These are phyloP conservation scores for Pleoardoris graminearum DNA, from an alignment of 2,329 filamentous ascomycete species.

Conservation along the genomic window DNA sequence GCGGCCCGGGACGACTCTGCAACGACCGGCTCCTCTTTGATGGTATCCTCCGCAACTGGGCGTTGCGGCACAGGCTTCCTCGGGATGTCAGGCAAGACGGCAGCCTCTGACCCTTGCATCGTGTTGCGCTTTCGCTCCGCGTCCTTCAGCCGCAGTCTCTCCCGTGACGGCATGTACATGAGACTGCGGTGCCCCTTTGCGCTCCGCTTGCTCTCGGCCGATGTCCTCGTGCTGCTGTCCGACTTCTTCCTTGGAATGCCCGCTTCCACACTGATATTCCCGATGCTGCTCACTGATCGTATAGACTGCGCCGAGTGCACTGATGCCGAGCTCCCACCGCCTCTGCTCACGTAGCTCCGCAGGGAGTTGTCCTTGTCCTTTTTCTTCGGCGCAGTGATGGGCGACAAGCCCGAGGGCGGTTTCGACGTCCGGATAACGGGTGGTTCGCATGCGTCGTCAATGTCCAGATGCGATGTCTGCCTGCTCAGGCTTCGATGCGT, in stretches of 20 bases:
- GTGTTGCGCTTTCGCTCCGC: conserved; percentile 62
- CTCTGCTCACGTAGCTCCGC: conserved; percentile 61
- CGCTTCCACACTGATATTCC: conserved; percentile 48
- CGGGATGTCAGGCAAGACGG: conserved; percentile 31
- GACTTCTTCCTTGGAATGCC: conserved; percentile 31
- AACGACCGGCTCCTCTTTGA: conserved; percentile 42
- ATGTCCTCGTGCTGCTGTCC: conserved; percentile 37
- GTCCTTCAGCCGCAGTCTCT: conserved; percentile 66
- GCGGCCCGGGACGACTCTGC: conserved; percentile 34
- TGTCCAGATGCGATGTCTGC: conserved; percentile 50
- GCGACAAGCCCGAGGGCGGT: conserved; percentile 74
- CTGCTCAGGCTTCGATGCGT: conserved; percentile 59
- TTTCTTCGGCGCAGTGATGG: conserved; percentile 64
- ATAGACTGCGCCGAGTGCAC: conserved; percentile 41
- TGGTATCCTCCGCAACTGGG: conserved; percentile 41
- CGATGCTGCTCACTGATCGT: conserved; percentile 43
- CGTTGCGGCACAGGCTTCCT: conserved; percentile 30
- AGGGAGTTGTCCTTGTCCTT: conserved; percentile 52
- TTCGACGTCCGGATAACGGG: conserved; percentile 82
- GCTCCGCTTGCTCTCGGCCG: conserved; percentile 42
- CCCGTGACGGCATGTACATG: conserved; percentile 75
- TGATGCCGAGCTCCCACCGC: conserved; percentile 39
- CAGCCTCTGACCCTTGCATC: conserved; percentile 48
- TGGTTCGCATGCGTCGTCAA: conserved; percentile 62
- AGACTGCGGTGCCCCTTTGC: conserved; percentile 56